A percentile compares a stretch with the other conserved stretches of the same genome.
Conservation (phyloP, 805 yeast genomes). For the Cyberlindnera galapagoensis region DNA sequence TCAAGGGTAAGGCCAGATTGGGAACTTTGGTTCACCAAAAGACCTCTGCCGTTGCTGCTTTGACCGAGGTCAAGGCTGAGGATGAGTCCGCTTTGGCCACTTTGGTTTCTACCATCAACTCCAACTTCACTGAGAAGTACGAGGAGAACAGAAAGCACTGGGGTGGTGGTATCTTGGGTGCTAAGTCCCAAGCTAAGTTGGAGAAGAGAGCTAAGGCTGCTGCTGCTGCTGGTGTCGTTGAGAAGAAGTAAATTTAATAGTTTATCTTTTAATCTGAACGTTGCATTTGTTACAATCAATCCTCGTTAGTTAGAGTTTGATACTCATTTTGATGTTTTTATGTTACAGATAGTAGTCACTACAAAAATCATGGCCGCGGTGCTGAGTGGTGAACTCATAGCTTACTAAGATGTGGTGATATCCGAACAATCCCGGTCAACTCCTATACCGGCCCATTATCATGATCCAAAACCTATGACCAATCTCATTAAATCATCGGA, state of each 20-base stretch:
- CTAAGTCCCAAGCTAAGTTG: conserved; percentile 81
- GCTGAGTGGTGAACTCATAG: too few species aligned
- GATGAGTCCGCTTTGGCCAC: conserved; percentile 94
- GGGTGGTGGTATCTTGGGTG: conserved; percentile 99
- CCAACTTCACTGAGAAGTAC: conserved; percentile 90
- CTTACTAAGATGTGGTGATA: too few species aligned
- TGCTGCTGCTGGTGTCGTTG: conserved; percentile 11
- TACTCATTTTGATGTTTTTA: too few species aligned
- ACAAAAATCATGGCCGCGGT: too few species aligned
- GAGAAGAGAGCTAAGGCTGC: conserved; percentile 27
- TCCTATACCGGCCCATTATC: too few species aligned
- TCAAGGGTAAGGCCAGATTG: conserved; percentile 97
- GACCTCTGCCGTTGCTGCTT: conserved; percentile 95
- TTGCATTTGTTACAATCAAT: too few species aligned
- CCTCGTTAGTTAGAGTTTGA: too few species aligned
- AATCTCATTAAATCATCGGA: too few species aligned
- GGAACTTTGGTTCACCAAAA: conserved; percentile 97
- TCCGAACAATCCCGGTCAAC: too few species aligned
- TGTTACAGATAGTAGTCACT: too few species aligned
- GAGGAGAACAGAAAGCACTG: conserved; percentile 97
- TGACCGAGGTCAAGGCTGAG: conserved; percentile 90
- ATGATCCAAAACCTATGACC: too few species aligned
- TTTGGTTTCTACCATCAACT: conserved; percentile 85
- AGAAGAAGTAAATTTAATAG: conserved; percentile 12
- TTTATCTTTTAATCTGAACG: too few species aligned